These are phyloP conservation scores for Phytophthora cryptogea DNA, from an alignment of 352 stramenopile species.

Conservation along the genomic window DNA sequence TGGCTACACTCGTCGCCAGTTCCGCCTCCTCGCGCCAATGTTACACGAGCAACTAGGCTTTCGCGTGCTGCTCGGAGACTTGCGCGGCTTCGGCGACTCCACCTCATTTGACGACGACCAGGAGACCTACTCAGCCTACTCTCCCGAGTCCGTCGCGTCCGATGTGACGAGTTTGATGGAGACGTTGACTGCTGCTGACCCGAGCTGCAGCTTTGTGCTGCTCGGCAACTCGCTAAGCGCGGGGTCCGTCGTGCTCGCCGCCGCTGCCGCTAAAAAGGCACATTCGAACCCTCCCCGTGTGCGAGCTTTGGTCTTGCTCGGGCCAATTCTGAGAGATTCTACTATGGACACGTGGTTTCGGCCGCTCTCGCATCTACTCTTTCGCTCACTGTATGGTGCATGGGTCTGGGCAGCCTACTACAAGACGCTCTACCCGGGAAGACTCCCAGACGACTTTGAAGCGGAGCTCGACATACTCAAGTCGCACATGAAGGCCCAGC, in stretches of 20 bases:
- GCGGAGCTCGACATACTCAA: slow-evolving; percentile 30
- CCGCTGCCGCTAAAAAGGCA: slow-evolving; percentile 8
- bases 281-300: slow-evolving; percentile 3
- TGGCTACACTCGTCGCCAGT: slow-evolving; percentile 46
- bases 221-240: slow-evolving; percentile 46
- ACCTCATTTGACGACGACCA: slow-evolving; percentile 23
- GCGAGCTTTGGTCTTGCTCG: slow-evolving; percentile 34
- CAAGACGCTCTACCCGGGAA: slow-evolving; percentile 38
- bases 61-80: slow-evolving; percentile 41
- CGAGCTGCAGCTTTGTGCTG: slow-evolving; percentile 35
- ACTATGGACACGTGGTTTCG: slow-evolving; percentile 36
- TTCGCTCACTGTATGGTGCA: slow-evolving; percentile 35
- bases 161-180: slow-evolving; percentile 36
- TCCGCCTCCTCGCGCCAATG: slow-evolving; percentile 42
- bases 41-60: slow-evolving; percentile 38
- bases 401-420: slow-evolving; percentile 44
- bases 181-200: slow-evolving; percentile 22
- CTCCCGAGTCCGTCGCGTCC: slow-evolving; percentile 34
- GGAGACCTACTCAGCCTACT: slow-evolving; percentile 30
- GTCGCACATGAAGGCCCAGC: slow-evolving; percentile 21
- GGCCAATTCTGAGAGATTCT: slow-evolving; percentile 39
- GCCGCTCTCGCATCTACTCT: slow-evolving; percentile 39
- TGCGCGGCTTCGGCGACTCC: slow-evolving; percentile 53
- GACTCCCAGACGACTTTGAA: slow-evolving; percentile 30
- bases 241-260: slow-evolving; percentile 39